A percentile compares a stretch with the other conserved stretches of the same genome.
These are phyloP conservation scores for Escallonia herrerae DNA, from an alignment of 129 eudicot genomes.

Conservation along the genomic window DNA sequence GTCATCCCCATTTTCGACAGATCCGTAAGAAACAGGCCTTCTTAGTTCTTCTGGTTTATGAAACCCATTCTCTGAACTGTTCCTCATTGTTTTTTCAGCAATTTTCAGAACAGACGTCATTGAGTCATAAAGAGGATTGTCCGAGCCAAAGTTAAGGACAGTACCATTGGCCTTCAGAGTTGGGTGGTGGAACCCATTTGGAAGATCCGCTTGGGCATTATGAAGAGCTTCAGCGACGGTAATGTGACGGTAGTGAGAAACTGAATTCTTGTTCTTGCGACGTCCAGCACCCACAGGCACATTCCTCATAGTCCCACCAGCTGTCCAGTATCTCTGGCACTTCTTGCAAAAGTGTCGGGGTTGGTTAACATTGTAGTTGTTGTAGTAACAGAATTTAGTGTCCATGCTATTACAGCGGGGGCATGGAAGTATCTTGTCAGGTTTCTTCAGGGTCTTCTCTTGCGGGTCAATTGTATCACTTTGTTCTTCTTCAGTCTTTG, in stretches of 20 bases:
- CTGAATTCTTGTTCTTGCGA: constrained; percentile 62
- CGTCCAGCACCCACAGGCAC: constrained; percentile 93
- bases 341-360: constrained; percentile 92
- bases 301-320: constrained; percentile 89
- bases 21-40: constrained; percentile 19
- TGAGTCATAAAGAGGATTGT: constrained; percentile 61
- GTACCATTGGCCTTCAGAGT: constrained; percentile 46
- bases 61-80: constrained; percentile 37
- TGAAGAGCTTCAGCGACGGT: constrained; percentile 54
- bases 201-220: constrained; percentile 23
- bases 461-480: constrained; percentile 38
- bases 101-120: constrained; percentile 56
- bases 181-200: constrained; percentile 31
- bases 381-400: constrained; percentile 83
- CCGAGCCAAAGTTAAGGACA: constrained; percentile 59
- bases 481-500: constrained; percentile 57
- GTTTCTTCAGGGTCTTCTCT: constrained; percentile 67
- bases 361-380: constrained; percentile 78
- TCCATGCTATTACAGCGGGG: constrained; percentile 94
- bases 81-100: constrained; percentile 44
- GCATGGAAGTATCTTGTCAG: constrained; percentile 77
- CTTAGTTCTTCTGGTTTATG: constrained; percentile 41
- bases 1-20: constrained; percentile 31
- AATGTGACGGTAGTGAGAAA: constrained; percentile 47
- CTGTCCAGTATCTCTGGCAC: constrained; percentile 96